Percentiles rank a stretch among this genome's conserved stretches.
Conservation (phyloP, 106 monocot species). For the Phalaenopsis equestris region DNA sequence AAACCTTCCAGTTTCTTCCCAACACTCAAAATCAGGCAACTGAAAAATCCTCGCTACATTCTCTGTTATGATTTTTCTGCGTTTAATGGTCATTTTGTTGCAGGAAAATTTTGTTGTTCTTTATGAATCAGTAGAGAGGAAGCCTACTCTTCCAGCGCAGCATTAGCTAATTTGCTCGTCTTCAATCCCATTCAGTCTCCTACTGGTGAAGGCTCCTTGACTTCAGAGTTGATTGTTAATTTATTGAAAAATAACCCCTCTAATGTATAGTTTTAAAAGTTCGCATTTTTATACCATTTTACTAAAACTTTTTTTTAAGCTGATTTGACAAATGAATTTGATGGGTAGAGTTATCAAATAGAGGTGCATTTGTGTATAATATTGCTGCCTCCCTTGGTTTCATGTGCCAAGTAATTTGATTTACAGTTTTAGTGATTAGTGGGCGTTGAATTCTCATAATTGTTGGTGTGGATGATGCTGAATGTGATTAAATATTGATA, state of each 20-base stretch:
- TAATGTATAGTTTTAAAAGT: not conserved
- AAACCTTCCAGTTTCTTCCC: no score
- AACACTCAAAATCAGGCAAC: no score
- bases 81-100: not conserved
- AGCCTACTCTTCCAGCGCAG: constrained; percentile 42
- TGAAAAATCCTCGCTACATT: no score
- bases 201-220: constrained; percentile 1
- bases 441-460: no score
- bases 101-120: constrained; percentile 79
- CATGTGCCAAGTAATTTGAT: no score
- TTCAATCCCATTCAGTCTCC: not conserved
- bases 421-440: no score
- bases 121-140: constrained; percentile 78
- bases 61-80: no score
- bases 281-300: not conserved
- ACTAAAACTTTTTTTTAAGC: not conserved
- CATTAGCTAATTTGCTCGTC: constrained; percentile 15
- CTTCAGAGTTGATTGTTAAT: not conserved
- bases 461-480: no score
- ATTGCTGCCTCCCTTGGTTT: no score
- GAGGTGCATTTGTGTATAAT: no score
- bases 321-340: not conserved
- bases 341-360: no score
- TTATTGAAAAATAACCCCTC: not conserved
- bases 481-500: no score